Percentiles rank a stretch among this genome's conserved stretches.
Conservation (phyloP, 192 early-diverging fungal genomes). For the Borealophlyctis nickersoniae region DNA sequence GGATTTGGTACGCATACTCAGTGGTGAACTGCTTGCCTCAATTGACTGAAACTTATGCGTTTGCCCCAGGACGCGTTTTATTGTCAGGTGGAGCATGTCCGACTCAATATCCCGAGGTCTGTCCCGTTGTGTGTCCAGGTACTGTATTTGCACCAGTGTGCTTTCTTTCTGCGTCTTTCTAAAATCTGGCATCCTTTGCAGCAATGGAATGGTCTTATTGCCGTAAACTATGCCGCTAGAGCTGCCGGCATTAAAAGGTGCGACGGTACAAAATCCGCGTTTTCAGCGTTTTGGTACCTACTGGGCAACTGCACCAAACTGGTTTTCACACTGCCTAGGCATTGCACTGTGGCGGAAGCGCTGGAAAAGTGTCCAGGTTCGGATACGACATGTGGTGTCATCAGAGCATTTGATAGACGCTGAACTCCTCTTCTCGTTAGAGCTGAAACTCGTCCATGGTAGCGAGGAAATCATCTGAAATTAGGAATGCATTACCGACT, state of each 20-base stretch:
- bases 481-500: not conserved
- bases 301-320: too few relatives aligned
- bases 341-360: slow-evolving; percentile 17
- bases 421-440: slow-evolving; percentile 37
- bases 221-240: slow-evolving; percentile 77
- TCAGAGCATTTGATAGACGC: not conserved
- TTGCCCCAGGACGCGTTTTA: slow-evolving; percentile 21
- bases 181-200: too few relatives aligned
- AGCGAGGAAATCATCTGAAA: slow-evolving; percentile 2
- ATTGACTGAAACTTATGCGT: not conserved
- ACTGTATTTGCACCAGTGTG: slow-evolving; percentile 66
- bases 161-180: too few relatives aligned
- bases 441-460: slow-evolving; percentile 66
- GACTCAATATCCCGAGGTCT: slow-evolving; percentile 1
- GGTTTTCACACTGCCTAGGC: slow-evolving; percentile 16
- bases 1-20: slow-evolving; percentile 14
- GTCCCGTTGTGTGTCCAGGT: slow-evolving; percentile 52
- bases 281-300: too few relatives aligned
- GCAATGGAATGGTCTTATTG: slow-evolving; percentile 87
- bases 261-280: too few relatives aligned
- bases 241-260: slow-evolving; percentile 69
- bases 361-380: slow-evolving; percentile 18
- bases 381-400: slow-evolving; percentile 13
- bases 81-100: slow-evolving; percentile 28
- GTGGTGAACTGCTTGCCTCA: not conserved